Evolutionary conservation across 768 basidiomycete genomes (phyloP).

Genomic region (Rhizopogon vinicolor): DNA sequence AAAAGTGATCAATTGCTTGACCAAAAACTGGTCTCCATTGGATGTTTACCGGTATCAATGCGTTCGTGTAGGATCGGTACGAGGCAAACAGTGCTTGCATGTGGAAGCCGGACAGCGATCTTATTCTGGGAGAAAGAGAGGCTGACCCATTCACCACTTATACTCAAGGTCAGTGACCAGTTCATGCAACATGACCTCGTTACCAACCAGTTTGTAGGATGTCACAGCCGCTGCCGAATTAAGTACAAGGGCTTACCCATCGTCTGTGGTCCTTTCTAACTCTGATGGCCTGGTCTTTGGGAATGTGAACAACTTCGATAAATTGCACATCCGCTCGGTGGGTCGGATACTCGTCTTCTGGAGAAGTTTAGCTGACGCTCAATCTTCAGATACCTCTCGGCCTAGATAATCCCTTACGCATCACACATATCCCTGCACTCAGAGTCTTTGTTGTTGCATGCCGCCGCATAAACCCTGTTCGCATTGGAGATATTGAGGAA

Average conservation of each 20-base stretch:
- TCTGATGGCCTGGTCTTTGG: constrained; percentile 59
- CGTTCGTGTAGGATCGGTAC: constrained; percentile 51
- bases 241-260: constrained; percentile 41
- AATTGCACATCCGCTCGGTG: constrained; percentile 79
- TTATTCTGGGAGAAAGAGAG: constrained; percentile 64
- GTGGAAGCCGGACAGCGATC: constrained; percentile 64
- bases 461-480: constrained; percentile 45
- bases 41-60: constrained; percentile 61
- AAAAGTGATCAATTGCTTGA: constrained; percentile 36
- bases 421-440: constrained; percentile 52
- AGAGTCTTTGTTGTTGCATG: constrained; percentile 67
- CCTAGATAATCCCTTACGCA: constrained; percentile 61
- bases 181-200: neutral
- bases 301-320: constrained; percentile 59
- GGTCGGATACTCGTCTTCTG: constrained; percentile 11
- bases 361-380: neutral
- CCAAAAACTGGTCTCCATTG: constrained; percentile 59
- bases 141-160: constrained; percentile 64
- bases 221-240: constrained; percentile 48
- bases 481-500: constrained; percentile 45
- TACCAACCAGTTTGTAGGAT: constrained; percentile 32
- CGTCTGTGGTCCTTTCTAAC: constrained; percentile 57
- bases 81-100: constrained; percentile 59
- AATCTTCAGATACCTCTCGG: constrained; percentile 61
- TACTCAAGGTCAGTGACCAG: constrained; percentile 49